phyloP scores from a whole-genome alignment of 148 eudicot genomes.

The Mesembryanthemum crystallinum region DNA sequence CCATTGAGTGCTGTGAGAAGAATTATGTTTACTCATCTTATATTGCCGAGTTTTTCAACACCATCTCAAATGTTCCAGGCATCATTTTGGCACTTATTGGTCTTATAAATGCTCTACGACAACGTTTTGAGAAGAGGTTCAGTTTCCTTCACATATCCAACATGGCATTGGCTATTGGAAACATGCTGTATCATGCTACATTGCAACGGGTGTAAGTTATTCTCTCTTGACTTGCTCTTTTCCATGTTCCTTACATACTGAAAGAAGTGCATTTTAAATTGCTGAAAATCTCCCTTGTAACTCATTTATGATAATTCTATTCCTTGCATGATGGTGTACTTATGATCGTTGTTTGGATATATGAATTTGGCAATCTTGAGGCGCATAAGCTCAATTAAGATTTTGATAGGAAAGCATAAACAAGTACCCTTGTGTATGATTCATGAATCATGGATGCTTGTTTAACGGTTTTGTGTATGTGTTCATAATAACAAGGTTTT shows the following conservation, averaged over 20 bases:
- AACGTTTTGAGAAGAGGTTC: constrained; percentile 78
- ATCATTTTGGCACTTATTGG: constrained; percentile 70
- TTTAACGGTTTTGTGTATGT: neutral
- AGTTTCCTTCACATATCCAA: constrained; percentile 80
- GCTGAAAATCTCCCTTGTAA: neutral
- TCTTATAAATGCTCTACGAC: constrained; percentile 66
- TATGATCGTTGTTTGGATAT: neutral
- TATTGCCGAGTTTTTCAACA: constrained; percentile 79
- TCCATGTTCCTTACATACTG: neutral
- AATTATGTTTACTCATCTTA: constrained; percentile 72
- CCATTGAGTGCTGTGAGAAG: constrained; percentile 70
- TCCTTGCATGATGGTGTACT: neutral
- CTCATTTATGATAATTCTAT: neutral
- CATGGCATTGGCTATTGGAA: constrained; percentile 74
- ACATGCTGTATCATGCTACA: constrained; percentile 82
- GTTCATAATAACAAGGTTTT: neutral
- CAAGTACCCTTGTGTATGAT: neutral
- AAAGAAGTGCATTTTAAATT: neutral
- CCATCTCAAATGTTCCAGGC: constrained; percentile 65
- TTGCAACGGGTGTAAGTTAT: constrained; percentile 65
- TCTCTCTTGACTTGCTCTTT: neutral
- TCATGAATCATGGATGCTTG: neutral
- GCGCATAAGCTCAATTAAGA: neutral
- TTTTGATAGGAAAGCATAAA: neutral
- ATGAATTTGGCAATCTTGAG: neutral